phyloP scores from a whole-genome alignment of 2,329 filamentous ascomycete species.

The Tolypocladium album region DNA sequence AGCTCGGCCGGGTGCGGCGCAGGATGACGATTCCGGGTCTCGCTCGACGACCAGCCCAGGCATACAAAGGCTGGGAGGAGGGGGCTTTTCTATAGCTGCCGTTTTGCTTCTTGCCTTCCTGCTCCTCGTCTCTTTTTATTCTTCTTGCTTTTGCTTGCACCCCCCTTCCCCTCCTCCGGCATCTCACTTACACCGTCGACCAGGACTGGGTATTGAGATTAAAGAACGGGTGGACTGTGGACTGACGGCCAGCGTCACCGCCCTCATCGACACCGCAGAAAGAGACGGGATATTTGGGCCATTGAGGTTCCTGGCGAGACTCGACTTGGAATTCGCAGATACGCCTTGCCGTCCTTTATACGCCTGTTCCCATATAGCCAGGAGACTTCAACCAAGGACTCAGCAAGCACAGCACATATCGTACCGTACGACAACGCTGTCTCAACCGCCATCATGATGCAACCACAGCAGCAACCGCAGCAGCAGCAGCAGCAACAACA shows the following conservation, averaged over 20 bases:
- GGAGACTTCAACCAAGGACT: background rate
- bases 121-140: background rate
- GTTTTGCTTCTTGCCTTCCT: background rate
- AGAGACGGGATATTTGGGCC: background rate
- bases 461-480: background rate
- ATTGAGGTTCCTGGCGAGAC: background rate
- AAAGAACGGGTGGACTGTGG: background rate
- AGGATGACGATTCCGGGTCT: conserved; percentile 2
- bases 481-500: background rate
- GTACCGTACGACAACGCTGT: background rate
- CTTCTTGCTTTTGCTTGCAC: background rate
- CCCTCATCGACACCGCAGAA: background rate
- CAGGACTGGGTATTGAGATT: background rate
- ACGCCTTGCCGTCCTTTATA: background rate
- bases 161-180: background rate
- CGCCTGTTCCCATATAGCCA: background rate
- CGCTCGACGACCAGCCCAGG: background rate
- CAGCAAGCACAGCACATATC: background rate
- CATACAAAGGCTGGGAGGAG: conserved; percentile 8
- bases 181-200: background rate
- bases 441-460: background rate
- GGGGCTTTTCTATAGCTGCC: background rate
- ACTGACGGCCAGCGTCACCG: background rate
- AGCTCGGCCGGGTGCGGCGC: conserved; percentile 2
- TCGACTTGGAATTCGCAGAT: background rate